Base-by-base conservation (phyloP, 768 basidiomycete species). In the Boletellus emodensis region DNA sequence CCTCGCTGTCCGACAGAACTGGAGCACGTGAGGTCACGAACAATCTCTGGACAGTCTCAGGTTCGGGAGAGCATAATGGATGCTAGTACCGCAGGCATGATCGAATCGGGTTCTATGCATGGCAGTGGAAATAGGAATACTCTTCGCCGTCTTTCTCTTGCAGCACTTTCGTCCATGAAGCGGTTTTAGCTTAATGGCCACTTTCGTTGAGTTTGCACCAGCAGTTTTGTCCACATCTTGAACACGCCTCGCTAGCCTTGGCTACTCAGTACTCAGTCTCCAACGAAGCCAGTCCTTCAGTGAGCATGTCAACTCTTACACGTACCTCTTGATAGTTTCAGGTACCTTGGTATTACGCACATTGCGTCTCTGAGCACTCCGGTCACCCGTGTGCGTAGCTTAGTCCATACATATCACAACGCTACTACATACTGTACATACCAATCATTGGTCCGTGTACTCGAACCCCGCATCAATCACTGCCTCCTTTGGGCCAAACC, bases 61-160 rank as follows among this genome's bases (percentile, higher is more conserved):
- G 46, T 58, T 34, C 61, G 49, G 40, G 48, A 41, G 12, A 56
- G 52, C 41, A 42, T 44, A 6, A 43, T 22, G 13, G 61, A 61
- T 15, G 46, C 35, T 41, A 36, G 39, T 28, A 46, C 54, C 15
- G 36, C 32, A 6, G 47, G 42, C 12, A 35, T 49, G 20, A 36
- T 52, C n/a, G 59, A 54, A 32, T 45, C 47, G 33, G 45, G 44
- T 44, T 49, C 49, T 20, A 49, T 64, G 47, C 57, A 44, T 37
- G 54, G 54, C 30, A 36, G 55, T 20, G 44, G 48, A 44, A 59
- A 40, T 28, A 55, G 65, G 35, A 61, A 47, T 38, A 20, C 66
- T 17, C 55, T 65, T 4, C 64, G 61, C 34, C 66, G 66, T 46
- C 54, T 67, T 51, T 69, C 67, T 34, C 51, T 68, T 22, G 68